phyloP scores from a whole-genome alignment of 176 grass and related monocot genomes.

The Oryza nivara region DNA sequence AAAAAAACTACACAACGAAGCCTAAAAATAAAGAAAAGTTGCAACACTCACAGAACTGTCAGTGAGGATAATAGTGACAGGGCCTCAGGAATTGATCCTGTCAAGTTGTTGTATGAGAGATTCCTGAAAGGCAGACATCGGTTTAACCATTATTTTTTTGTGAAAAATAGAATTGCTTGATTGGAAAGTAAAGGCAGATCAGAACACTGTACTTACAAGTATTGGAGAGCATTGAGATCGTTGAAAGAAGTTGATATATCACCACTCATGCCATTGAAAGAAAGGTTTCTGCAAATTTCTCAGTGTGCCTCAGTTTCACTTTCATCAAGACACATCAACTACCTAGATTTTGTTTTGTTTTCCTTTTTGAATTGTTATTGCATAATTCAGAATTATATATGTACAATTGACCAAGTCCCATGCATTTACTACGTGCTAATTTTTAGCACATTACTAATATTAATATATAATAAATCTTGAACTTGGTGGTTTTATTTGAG shows the following conservation, averaged over 20 bases:
- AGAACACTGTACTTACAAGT: conserved; percentile 40
- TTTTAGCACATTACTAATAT: too few species aligned
- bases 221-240: conserved; percentile 46
- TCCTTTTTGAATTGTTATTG: too few species aligned
- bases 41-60: conserved; percentile 51
- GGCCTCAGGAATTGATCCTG: conserved; percentile 50
- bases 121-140: conserved; percentile 39
- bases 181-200: background rate
- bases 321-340: background rate
- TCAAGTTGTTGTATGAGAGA: conserved; percentile 62
- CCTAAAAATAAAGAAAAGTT: background rate
- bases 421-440: too few species aligned
- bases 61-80: conserved; percentile 47
- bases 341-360: too few species aligned
- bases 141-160: background rate
- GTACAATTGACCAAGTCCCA: too few species aligned
- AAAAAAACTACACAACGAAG: background rate
- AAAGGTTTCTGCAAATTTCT: conserved; percentile 39
- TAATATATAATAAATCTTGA: too few species aligned
- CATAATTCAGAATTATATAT: too few species aligned
- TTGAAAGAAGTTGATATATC: conserved; percentile 48
- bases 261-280: conserved; percentile 46
- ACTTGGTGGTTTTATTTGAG: too few species aligned
- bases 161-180: background rate
- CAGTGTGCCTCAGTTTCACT: background rate